Base-by-base conservation (phyloP, 148 eudicot genomes). In the Tetragonia tetragonoides region DNA sequence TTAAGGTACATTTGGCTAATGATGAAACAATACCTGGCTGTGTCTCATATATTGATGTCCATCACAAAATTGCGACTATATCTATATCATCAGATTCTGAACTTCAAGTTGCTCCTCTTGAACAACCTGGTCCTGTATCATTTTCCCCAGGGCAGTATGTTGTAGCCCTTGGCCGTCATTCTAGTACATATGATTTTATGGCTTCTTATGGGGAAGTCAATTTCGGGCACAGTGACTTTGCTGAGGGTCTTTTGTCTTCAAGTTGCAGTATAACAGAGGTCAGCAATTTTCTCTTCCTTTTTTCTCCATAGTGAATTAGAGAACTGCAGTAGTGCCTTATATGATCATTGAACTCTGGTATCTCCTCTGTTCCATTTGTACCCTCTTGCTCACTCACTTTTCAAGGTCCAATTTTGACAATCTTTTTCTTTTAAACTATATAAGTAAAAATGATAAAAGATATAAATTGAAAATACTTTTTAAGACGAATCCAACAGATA, bases 21-120 rank as follows among this genome's bases (percentile, higher is more conserved):
- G 39, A 44, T 37, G 7, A 72, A 37, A 72, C 21, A 53, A 28
- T 72, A 17, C 14, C 23, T 51, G 75, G 75, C 38, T 24, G 6
- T 28, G 39, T 71, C 34, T 47, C 74, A 4, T 10, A 71, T 71
- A 18, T 51, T 47, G 74, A 72, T 38, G 16, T 34, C 51, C 75
- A 72, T 72, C 75, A 72, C 72, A 72, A 72, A 7, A 54, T 72
- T 53, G 64, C 64, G 11, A 72, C 23, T 24, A 28, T 72, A 10
- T 11, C 28, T 16, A 28, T 53, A 54, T 37, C 42, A 18, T 56
- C 46, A 28, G 23, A 2, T 44, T 49, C 73, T 47, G 28, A 10
- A 17, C n/a, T 34, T 72, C 46, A 17, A 20, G 21, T 53, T 16
- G 41, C 63, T 3, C 16, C 62, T 38, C n/a, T 53, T 7, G 10